Percentiles rank a stretch among this genome's conserved stretches.
Evolutionary conservation across 768 basidiomycete species (phyloP).

Genomic region (Boletus bicolor): DNA sequence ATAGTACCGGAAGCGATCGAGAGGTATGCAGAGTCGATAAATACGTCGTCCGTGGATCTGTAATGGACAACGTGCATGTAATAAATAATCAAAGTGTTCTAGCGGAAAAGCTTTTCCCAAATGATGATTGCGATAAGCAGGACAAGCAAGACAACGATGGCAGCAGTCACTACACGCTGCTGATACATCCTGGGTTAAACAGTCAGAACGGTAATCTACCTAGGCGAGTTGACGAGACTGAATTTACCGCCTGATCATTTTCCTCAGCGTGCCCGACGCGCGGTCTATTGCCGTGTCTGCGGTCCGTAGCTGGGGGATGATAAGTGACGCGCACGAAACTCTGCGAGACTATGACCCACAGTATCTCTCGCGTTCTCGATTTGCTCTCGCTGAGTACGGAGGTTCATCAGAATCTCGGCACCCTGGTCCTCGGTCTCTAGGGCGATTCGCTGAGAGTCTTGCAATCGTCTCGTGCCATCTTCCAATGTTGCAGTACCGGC

Average conservation of each 20-base stretch:
- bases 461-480: conserved; percentile 79
- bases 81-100: conserved; percentile 18
- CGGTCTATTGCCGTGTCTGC: conserved; percentile 89
- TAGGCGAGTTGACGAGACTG: background rate
- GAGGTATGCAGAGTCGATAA: conserved; percentile 26
- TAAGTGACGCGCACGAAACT: background rate
- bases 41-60: conserved; percentile 21
- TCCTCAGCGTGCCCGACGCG: conserved; percentile 87
- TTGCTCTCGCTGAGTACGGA: conserved; percentile 87
- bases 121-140: conserved; percentile 78
- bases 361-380: conserved; percentile 92
- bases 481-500: conserved; percentile 75
- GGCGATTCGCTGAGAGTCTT: conserved; percentile 89
- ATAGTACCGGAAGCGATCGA: background rate
- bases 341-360: conserved; percentile 40
- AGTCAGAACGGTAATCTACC: conserved; percentile 12
- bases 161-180: conserved; percentile 83
- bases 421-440: conserved; percentile 97
- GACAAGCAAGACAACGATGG: conserved; percentile 82
- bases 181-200: conserved; percentile 83
- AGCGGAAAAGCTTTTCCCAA: conserved; percentile 70
- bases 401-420: conserved; percentile 82
- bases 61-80: conserved; percentile 12
- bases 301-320: conserved; percentile 58
- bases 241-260: conserved; percentile 91